A percentile compares a stretch with the other conserved stretches of the same genome.
phyloP scores from a whole-genome alignment of 768 basidiomycete genomes.

The Boletales sp. region DNA sequence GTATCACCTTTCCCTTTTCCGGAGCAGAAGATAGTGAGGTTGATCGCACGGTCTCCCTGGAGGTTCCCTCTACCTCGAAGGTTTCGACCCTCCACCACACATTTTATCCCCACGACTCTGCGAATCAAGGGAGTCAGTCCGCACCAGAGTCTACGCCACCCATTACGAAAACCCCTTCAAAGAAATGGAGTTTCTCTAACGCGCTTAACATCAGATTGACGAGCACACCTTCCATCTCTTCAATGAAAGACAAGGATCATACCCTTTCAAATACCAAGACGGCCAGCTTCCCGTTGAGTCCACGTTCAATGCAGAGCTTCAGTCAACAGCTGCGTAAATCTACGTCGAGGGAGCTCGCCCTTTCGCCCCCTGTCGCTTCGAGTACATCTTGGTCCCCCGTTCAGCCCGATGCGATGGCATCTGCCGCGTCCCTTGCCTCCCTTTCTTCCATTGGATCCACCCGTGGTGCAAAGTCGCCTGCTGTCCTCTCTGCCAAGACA shows the following conservation, averaged over 20 bases:
- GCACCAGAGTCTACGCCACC: conserved; percentile 43
- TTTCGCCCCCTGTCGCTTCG: conserved; percentile 39
- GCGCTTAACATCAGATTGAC: conserved; percentile 75
- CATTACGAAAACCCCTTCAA: conserved; percentile 77
- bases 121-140: conserved; percentile 35
- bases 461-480: conserved; percentile 45
- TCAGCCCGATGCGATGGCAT: conserved; percentile 73
- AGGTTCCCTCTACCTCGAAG: conserved; percentile 41
- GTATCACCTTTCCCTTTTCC: conserved; percentile 47
- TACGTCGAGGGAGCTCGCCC: conserved; percentile 59
- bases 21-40: conserved; percentile 44
- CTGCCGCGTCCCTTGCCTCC: conserved; percentile 72
- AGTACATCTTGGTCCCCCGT: conserved; percentile 63
- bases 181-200: conserved; percentile 95
- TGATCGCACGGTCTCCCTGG: conserved; percentile 48
- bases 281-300: conserved; percentile 59
- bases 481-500: conserved; percentile 48
- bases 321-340: conserved; percentile 68
- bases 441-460: conserved; percentile 71
- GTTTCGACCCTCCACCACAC: conserved; percentile 23
- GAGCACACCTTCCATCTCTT: conserved; percentile 59
- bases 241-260: conserved; percentile 44
- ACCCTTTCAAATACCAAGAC: conserved; percentile 38
- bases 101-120: conserved; percentile 39
- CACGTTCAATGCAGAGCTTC: conserved; percentile 58